A percentile compares a stretch with the other conserved stretches of the same genome.
Conservation (phyloP, 2,329 filamentous ascomycete species). For the Lachnellula occidentalis region DNA sequence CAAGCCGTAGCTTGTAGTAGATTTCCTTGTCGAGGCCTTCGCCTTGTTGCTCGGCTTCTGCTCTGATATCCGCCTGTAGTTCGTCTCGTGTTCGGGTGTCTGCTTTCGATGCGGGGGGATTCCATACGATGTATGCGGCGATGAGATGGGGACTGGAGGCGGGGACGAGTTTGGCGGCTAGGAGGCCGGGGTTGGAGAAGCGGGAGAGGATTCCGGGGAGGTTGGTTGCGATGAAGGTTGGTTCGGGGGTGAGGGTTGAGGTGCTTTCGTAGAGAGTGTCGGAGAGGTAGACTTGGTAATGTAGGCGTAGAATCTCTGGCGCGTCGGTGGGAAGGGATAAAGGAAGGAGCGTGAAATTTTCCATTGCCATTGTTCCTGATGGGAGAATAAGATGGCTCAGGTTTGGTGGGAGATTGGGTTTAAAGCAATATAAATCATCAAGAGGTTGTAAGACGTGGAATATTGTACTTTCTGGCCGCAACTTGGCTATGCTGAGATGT, state of each 20-base stretch:
- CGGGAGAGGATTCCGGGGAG: neutral
- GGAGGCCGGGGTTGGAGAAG: neutral
- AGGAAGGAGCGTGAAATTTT: constrained; percentile 1
- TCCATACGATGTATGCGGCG: neutral
- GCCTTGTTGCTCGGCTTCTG: neutral
- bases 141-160: neutral
- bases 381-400: too few species aligned
- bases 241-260: neutral
- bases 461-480: neutral
- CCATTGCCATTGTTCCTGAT: too few species aligned
- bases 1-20: neutral
- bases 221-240: neutral
- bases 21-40: neutral
- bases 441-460: neutral
- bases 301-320: neutral
- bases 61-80: neutral
- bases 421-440: neutral
- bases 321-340: constrained; percentile 1
- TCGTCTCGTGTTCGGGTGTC: neutral
- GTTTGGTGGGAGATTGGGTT: neutral
- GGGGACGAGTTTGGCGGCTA: constrained; percentile 1
- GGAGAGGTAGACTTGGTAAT: constrained; percentile 7
- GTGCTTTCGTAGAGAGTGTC: neutral
- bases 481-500: neutral
- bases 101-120: neutral